Base-by-base conservation (phyloP, 1,139 yeast genomes). In the Diutina siamensis region DNA sequence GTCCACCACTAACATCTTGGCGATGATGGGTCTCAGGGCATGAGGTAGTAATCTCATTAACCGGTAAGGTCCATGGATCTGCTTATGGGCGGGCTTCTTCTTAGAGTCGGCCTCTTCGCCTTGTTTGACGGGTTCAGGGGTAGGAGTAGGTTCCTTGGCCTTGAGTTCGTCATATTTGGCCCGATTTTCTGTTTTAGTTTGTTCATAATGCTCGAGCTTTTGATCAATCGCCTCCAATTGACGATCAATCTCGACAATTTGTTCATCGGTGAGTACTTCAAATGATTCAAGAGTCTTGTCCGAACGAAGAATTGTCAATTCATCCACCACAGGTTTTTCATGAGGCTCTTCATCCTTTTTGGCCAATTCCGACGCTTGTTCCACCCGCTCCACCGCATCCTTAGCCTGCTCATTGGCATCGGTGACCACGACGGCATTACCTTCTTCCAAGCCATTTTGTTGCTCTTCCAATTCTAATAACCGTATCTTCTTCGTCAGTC, bases 11-110 rank as follows among this genome's bases (percentile, higher is more conserved):
- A 92, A 68, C 86, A 92, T 88, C 44, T 71, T 71, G 22, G 80
- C 78, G 42, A 92, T 74, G 10, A 92, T 72, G 8, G 83, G 85
- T 53, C 97, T 74, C 15, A 95, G 75, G 3, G 88, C 88, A 53
- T 81, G 84, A 2, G 98, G 98, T 44, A 94, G 68, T 51, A 92
- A 69, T 56, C 97, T 75, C 71, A 92, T 71, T 51, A 94, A 66
- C 54, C 97, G 71, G 71, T 92, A 87, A 2, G 97, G 97, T 1
- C 98, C 98, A 47, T 69, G 75, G 35, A 72, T 70, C 53, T 70
- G 75, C 51, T 70, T 68, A 53, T 68, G 74, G 35, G 51, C 54
- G 8, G 65, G 50, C 45, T 57, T 53, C 53, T 63, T 63, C 48
- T 62, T 58, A 4, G 49, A 52, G 32, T 49, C 52, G 3, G 50